Evolutionary conservation across 2,329 filamentous ascomycete genomes (phyloP).

Genomic region (Fusarium pseudograminearum): DNA sequence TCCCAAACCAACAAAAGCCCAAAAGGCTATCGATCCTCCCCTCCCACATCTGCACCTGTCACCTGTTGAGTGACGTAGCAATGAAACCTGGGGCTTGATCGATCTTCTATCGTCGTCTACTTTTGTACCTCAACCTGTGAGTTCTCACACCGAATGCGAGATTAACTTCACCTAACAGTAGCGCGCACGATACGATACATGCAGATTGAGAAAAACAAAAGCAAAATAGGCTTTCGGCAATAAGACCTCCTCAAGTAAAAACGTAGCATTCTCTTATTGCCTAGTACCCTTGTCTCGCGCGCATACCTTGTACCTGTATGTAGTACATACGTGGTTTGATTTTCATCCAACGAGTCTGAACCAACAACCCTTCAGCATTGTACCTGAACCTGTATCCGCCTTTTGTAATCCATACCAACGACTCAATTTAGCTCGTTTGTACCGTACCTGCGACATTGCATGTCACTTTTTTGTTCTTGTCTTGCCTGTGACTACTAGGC

Average conservation of each 20-base stretch:
- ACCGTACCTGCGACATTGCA: neutral
- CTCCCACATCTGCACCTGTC: neutral
- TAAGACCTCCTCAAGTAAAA: neutral
- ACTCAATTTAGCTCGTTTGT: neutral
- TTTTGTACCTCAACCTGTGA: neutral
- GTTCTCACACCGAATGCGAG: neutral
- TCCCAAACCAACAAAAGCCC: neutral
- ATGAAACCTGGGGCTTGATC: slow-evolving; percentile 13
- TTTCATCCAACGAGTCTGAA: slow-evolving; percentile 14
- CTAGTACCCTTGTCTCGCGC: slow-evolving; percentile 7
- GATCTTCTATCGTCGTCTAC: slow-evolving; percentile 14
- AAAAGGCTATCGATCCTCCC: slow-evolving; percentile 8
- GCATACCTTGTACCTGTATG: slow-evolving; percentile 1
- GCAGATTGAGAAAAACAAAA: neutral
- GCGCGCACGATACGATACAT: neutral
- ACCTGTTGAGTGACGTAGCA: slow-evolving; percentile 17
- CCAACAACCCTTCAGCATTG: neutral
- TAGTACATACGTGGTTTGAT: slow-evolving; percentile 19
- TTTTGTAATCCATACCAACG: neutral
- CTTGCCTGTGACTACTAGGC: neutral
- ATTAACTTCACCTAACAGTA: neutral
- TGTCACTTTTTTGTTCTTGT: neutral
- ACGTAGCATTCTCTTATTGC: neutral
- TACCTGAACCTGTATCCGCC: neutral
- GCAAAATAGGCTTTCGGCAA: neutral